Evolutionary conservation across 1,284 basidiomycete genomes (phyloP).

Genomic region (Volvariella surrecta): DNA sequence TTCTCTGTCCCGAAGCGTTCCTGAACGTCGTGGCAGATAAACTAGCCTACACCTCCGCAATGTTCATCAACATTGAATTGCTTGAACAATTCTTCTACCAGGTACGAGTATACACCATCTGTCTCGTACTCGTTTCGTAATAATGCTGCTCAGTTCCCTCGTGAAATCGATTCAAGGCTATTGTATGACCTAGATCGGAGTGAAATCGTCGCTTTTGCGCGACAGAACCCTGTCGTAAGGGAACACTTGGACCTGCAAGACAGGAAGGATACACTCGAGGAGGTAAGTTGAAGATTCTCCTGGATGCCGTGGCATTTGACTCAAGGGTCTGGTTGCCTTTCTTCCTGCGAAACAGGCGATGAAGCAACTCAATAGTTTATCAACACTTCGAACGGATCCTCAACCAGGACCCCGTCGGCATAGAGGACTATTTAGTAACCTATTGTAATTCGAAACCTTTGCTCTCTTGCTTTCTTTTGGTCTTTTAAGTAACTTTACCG

Average conservation of each 20-base stretch:
- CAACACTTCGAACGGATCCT: constrained; percentile 72
- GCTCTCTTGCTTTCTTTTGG: constrained; percentile 9
- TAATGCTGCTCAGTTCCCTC: constrained; percentile 64
- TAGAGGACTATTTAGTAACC: constrained; percentile 64
- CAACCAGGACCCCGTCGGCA: constrained; percentile 60
- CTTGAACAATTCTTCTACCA: constrained; percentile 99
- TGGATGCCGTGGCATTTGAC: not conserved
- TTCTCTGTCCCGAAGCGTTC: constrained; percentile 95
- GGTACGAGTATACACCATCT: constrained; percentile 31
- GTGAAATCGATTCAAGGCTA: constrained; percentile 93
- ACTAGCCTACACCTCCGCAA: constrained; percentile 89
- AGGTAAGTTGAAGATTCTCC: constrained; percentile 40
- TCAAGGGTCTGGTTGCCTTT: constrained; percentile 6
- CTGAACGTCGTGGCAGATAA: constrained; percentile 96
- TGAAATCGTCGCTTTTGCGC: constrained; percentile 85
- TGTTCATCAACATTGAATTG: constrained; percentile 98
- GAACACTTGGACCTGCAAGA: constrained; percentile 94
- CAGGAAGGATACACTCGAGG: constrained; percentile 95
- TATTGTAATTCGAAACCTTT: constrained; percentile 38
- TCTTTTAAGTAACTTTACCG: not conserved
- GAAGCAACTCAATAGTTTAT: constrained; percentile 83
- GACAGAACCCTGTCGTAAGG: constrained; percentile 85
- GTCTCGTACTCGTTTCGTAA: too few species aligned
- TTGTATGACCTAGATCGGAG: constrained; percentile 85
- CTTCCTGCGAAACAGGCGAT: too few species aligned